Evolutionary conservation across 495 filamentous ascomycete genomes (phyloP), one percentile per base, ranked within the genome.

Genomic region (Podospora appendiculata): DNA sequence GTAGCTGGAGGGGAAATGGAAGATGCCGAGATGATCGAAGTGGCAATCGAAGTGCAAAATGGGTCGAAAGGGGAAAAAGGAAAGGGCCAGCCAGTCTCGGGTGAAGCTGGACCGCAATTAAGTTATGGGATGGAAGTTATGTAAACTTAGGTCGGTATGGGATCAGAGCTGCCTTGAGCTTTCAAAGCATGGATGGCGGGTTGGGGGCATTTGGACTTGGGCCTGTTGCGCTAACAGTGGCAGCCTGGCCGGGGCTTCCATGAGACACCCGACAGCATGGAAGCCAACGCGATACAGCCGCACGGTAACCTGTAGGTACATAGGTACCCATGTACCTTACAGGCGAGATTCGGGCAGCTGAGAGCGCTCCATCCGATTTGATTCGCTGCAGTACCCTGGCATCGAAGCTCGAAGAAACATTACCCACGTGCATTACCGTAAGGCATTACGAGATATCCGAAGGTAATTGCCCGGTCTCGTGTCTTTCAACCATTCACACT

Each of bases 101-200:
- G 41, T 36, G 25, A 44, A 35, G 25, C 14, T 50, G 55, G 10
- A n/a, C 8, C 3, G 25, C 12, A 32, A 40, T 6, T 10, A 39
- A 3, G 32, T 32, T 17, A 43, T 14, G 4, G 13, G n/a, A 25
- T n/a, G 36, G 36, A 50, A 8, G 38, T 40, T 14, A 11, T 38
- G 47, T 46, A 53, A 43, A n/a, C n/a, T n/a, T n/a, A n/a, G n/a
- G n/a, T n/a, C n/a, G n/a, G n/a, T n/a, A n/a, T n/a, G n/a, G n/a
- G n/a, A n/a, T 50, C 50, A 46, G 43, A 33, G 45, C 11, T 40
- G 46, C 25, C 46, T 14, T 32, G 41, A 43, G 41, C 41, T 43
- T 53, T 18, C 18, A 38, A 40, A 25, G 35, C n/a, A 25, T 25
- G 25, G 25, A 56, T 62, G 59, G 59, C 53, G 57, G 59, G 59